Percentiles rank a stretch among this genome's conserved stretches.
These are phyloP conservation scores for Lipomyces sp. DNA, from an alignment of 805 yeast species.

Conservation along the genomic window DNA sequence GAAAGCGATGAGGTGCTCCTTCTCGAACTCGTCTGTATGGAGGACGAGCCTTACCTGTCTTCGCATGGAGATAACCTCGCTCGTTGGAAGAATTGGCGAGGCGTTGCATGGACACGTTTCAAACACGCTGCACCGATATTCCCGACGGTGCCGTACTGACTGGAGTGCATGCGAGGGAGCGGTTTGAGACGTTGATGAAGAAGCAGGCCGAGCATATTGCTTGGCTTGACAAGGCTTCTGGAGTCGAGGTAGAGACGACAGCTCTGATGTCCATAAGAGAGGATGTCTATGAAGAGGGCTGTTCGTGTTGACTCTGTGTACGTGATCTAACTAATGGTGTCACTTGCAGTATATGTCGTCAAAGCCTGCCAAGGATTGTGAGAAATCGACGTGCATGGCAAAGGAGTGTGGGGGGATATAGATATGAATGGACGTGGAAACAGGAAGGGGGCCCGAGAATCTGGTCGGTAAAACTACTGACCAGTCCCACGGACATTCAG, in stretches of 20 bases:
- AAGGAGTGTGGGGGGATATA: too few relatives aligned
- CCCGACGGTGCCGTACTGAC: too few relatives aligned
- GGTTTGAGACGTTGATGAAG: conserved; percentile 3
- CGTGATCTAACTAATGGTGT: background rate
- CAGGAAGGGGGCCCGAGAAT: too few relatives aligned
- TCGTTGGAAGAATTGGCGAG: background rate
- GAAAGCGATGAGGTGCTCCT: conserved; percentile 3
- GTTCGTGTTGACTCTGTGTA: background rate
- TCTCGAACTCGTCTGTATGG: background rate
- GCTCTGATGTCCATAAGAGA: conserved; percentile 2
- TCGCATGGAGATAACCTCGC: background rate
- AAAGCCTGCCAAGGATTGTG: background rate
- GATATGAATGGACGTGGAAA: too few relatives aligned
- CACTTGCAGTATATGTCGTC: conserved; percentile 2
- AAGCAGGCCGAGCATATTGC: background rate
- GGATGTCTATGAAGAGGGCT: background rate
- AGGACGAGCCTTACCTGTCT: background rate
- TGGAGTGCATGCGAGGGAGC: background rate
- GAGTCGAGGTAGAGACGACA: background rate
- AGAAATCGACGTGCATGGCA: too few relatives aligned
- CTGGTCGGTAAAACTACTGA: too few relatives aligned
- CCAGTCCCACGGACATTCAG: too few relatives aligned
- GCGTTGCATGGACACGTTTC: background rate
- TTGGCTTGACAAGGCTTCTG: background rate
- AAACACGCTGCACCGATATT: background rate